Base-by-base conservation (phyloP, 257 asterid species). In the Misopates orontium region DNA sequence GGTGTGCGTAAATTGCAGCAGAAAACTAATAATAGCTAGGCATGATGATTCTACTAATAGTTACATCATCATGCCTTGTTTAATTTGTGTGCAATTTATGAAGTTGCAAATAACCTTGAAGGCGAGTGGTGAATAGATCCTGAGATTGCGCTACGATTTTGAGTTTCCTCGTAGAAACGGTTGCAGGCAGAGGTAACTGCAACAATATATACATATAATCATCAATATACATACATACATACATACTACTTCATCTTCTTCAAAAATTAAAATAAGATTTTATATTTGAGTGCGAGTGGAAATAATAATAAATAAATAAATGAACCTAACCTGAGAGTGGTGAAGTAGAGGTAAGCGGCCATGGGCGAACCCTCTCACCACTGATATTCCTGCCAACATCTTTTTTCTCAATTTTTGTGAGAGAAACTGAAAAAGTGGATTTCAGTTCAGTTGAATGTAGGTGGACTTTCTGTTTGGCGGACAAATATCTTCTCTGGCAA, bases 71-170 rank as follows among this genome's bases (percentile, higher is more conserved):
- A n/a, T n/a, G n/a, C n/a, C n/a, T n/a, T n/a, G n/a, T n/a, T n/a
- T n/a, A n/a, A n/a, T n/a, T n/a, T n/a, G n/a, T n/a, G n/a, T n/a
- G 6, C 2, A 28, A 28, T 2, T 63, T 18, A 14, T 19, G 32
- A 17, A 10, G 22, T 28, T 22, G 21, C 25, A 10, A 47, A 1
- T 10, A 63, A 93, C 99, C 96, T 88, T 88, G 99, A 76, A 90
- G 71, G 70, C 99, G 95, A 76, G 82, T 39, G 50, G 91, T 83
- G 75, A 89, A 91, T 55, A 90, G 60, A 68, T 87, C 96, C 75
- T 72, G 95, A 51, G 90, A 66, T 81, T 80, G 97, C 11, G 97
- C 91, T 25, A 50, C 57, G 58, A 83, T 16, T 11, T n/a, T 72
- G 64, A 68, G 72, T 71, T 78, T 84, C 71, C 69, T 70, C 6